Base-by-base conservation (phyloP, 2,329 filamentous ascomycete species). In the Colletotrichum higginsianum region DNA sequence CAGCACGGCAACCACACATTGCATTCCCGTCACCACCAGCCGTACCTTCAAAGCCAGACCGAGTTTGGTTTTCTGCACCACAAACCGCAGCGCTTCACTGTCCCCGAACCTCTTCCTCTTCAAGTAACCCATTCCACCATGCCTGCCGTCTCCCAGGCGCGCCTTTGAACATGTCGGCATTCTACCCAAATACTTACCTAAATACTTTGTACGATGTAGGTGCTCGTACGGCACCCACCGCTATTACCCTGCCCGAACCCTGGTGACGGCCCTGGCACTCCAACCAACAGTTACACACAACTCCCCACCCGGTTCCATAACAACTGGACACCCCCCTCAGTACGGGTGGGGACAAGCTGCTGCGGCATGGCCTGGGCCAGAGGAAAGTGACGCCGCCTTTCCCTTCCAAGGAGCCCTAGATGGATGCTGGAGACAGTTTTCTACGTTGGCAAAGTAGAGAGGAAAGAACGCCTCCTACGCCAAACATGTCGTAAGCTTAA, bases 271-370 rank as follows among this genome's bases (percentile, higher is more conserved):
- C 9, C 16, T 38, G 40, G 44, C 50, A 55, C 44, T 56, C 67
- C 67, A 70, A 50, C 56, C 49, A 50, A 61, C 58, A 60, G 16
- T 13, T 55, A n/a, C 44, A 30, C 30, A 30, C 40, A 49, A 49
- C 15, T 8, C 21, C 21, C 21, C 61, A 9, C 23, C 40, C 11
- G 44, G 42, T 67, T 35, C 61, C 61, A 66, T 62, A 69, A 38
- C 66, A 62, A 52, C 35, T 50, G 60, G 40, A 52, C 26, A n/a
- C 21, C 53, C 26, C 18, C 21, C 35, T 47, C 40, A n/a, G 26
- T 6, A 11, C 18, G 23, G 58, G 38, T 30, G 42, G 47, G 55
- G 62, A 55, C 47, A 61, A 61, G 35, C 16, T 42, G 30, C 47
- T 38, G 50, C 55, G 26, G 40, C 26, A 21, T 57, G 13, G 50